Percentiles rank a stretch among this genome's conserved stretches.
These are phyloP conservation scores for Leccinum subtestaceum DNA, from an alignment of 768 basidiomycete species.

Conservation along the genomic window DNA sequence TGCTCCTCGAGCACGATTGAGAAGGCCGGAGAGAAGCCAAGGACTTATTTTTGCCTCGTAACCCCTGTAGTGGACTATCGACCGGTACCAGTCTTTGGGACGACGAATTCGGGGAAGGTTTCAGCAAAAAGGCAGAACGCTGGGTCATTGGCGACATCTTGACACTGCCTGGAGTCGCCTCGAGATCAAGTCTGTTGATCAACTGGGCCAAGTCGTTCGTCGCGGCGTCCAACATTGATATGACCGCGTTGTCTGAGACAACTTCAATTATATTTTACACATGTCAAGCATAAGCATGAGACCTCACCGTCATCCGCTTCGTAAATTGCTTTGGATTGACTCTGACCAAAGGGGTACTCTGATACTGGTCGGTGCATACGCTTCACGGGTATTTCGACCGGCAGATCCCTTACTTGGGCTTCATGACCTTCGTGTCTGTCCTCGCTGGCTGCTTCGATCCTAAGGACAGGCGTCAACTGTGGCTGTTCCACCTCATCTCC, in stretches of 20 bases:
- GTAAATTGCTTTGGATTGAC: constrained; percentile 48
- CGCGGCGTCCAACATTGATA: constrained; percentile 74
- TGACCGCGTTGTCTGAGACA: constrained; percentile 43
- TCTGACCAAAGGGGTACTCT: constrained; percentile 54
- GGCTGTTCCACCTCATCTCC: constrained; percentile 8
- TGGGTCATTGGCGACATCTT: constrained; percentile 43
- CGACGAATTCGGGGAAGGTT: constrained; percentile 29
- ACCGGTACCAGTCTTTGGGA: constrained; percentile 24
- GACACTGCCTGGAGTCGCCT: constrained; percentile 66
- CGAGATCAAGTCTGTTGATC: constrained; percentile 77
- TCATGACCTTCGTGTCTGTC: constrained; percentile 28
- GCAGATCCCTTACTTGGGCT: background rate
- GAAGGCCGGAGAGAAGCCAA: constrained; percentile 51
- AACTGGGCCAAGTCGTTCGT: constrained; percentile 77
- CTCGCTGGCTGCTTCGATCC: constrained; percentile 50
- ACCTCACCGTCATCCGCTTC: constrained; percentile 45
- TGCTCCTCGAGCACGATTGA: constrained; percentile 27
- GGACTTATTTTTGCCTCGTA: constrained; percentile 40
- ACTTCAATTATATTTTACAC: background rate
- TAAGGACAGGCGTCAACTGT: constrained; percentile 30
- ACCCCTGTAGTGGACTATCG: constrained; percentile 38
- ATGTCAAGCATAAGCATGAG: background rate
- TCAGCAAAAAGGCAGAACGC: constrained; percentile 19
- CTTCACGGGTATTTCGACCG: constrained; percentile 35
- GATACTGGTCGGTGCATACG: constrained; percentile 57